Evolutionary conservation across 805 yeast species (phyloP).

Genomic region (Huiozyma naganishii): DNA sequence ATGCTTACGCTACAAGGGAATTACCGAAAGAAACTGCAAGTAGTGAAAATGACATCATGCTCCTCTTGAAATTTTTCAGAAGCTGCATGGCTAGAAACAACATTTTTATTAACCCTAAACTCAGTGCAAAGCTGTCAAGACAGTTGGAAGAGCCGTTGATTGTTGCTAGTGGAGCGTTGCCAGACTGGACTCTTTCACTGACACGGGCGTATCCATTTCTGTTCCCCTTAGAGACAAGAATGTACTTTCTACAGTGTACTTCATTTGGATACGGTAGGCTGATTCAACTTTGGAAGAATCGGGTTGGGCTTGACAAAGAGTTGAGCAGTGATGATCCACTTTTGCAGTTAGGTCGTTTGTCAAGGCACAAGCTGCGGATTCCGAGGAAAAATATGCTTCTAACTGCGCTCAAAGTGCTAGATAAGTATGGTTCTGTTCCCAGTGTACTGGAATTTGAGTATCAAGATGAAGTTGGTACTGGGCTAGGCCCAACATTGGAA

Average conservation of each 20-base stretch:
- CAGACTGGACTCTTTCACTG: slow-evolving; percentile 73
- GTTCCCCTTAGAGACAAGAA: slow-evolving; percentile 73
- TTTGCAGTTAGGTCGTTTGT: slow-evolving; percentile 57
- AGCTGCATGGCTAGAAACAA: slow-evolving; percentile 12
- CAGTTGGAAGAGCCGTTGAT: slow-evolving; percentile 84
- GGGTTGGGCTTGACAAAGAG: slow-evolving; percentile 32
- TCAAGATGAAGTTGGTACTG: slow-evolving; percentile 88
- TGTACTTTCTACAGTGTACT: slow-evolving; percentile 70
- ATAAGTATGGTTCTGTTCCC: slow-evolving; percentile 66
- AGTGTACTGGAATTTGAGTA: slow-evolving; percentile 80
- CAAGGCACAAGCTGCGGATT: slow-evolving; percentile 70
- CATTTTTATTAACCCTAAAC: slow-evolving; percentile 62
- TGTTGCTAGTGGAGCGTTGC: slow-evolving; percentile 77
- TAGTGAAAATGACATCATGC: slow-evolving; percentile 30
- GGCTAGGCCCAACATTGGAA: slow-evolving; percentile 91
- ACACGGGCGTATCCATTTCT: slow-evolving; percentile 69
- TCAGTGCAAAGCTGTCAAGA: slow-evolving; percentile 75
- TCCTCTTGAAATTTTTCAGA: slow-evolving; percentile 40
- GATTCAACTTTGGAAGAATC: slow-evolving; percentile 64
- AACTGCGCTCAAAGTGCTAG: slow-evolving; percentile 71
- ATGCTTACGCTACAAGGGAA: slow-evolving; percentile 20
- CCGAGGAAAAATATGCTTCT: slow-evolving; percentile 59
- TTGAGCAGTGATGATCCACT: slow-evolving; percentile 19
- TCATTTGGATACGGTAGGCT: slow-evolving; percentile 85
- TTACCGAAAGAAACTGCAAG: not conserved